A percentile compares a stretch with the other conserved stretches of the same genome.
These are phyloP conservation scores for Sugiyamaella pinicola DNA, from an alignment of 1,139 yeast genomes.

Conservation along the genomic window DNA sequence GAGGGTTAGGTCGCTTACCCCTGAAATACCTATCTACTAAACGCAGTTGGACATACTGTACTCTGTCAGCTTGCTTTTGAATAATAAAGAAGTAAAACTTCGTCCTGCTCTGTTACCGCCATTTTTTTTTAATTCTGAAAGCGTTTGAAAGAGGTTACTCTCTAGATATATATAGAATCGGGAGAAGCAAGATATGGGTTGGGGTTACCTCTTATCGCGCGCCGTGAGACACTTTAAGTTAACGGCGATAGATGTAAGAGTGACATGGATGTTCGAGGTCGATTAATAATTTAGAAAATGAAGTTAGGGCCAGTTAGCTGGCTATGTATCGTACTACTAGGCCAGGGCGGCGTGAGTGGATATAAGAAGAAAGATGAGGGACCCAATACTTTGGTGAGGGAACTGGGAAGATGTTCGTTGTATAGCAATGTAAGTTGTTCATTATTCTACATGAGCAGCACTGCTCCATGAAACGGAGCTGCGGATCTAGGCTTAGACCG, in stretches of 20 bases:
- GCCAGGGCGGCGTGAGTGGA: not conserved
- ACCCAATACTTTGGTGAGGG: not conserved
- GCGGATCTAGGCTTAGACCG: too few relatives aligned
- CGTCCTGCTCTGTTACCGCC: too few relatives aligned
- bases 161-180: not conserved
- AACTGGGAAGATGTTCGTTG: constrained; percentile 54
- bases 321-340: not conserved
- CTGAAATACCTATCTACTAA: too few relatives aligned
- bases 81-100: too few relatives aligned
- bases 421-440: constrained; percentile 45
- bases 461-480: too few relatives aligned
- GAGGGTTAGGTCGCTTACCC: too few relatives aligned
- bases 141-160: not conserved
- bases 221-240: not conserved
- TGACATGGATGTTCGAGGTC: not conserved
- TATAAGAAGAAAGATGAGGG: not conserved
- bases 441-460: too few relatives aligned
- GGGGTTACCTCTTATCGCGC: not conserved
- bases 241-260: not conserved
- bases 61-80: too few relatives aligned
- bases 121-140: too few relatives aligned
- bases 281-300: not conserved
- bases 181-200: constrained; percentile 1
- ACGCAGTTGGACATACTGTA: too few relatives aligned
- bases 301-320: not conserved